phyloP scores from a whole-genome alignment of 805 yeast genomes.

The Starmerella apis region DNA sequence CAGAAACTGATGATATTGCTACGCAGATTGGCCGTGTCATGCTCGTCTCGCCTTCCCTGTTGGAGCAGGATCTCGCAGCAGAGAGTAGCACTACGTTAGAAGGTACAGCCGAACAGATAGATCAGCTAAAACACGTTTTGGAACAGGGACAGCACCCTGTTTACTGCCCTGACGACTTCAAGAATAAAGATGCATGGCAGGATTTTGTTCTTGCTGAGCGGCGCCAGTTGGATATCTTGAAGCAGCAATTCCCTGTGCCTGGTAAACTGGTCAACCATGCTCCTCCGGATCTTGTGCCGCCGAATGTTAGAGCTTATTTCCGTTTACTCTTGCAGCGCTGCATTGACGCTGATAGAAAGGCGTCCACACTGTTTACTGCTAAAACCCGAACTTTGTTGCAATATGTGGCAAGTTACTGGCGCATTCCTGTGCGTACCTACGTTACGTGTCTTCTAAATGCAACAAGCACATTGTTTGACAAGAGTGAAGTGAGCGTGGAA shows the following conservation, averaged over 20 bases:
- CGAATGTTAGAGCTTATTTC: slow-evolving; percentile 36
- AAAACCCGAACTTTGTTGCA: slow-evolving; percentile 11
- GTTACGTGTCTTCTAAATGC: slow-evolving; percentile 15
- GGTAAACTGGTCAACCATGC: not conserved
- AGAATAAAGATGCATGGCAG: slow-evolving; percentile 35
- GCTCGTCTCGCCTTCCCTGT: slow-evolving; percentile 36
- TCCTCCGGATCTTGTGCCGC: slow-evolving; percentile 30
- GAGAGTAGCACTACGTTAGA: slow-evolving; percentile 9
- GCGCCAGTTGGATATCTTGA: slow-evolving; percentile 27
- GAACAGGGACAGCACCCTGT: slow-evolving; percentile 30
- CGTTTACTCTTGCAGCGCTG: slow-evolving; percentile 37
- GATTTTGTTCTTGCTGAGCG: slow-evolving; percentile 32
- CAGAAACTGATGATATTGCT: slow-evolving; percentile 42
- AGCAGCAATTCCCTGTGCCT: slow-evolving; percentile 11
- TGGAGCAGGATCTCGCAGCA: slow-evolving; percentile 27
- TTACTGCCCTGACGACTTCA: slow-evolving; percentile 34
- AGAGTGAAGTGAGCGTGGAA: not conserved
- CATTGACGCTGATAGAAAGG: slow-evolving; percentile 28
- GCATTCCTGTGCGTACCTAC: slow-evolving; percentile 8
- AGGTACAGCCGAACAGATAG: slow-evolving; percentile 1
- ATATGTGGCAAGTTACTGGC: slow-evolving; percentile 18
- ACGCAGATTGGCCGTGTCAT: slow-evolving; percentile 43
- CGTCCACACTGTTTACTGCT: slow-evolving; percentile 11
- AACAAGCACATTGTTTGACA: not conserved
- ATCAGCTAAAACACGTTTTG: slow-evolving; percentile 21